These are phyloP conservation scores for Epichloe sylvatica DNA, from an alignment of 2,329 filamentous ascomycete genomes.

Conservation along the genomic window DNA sequence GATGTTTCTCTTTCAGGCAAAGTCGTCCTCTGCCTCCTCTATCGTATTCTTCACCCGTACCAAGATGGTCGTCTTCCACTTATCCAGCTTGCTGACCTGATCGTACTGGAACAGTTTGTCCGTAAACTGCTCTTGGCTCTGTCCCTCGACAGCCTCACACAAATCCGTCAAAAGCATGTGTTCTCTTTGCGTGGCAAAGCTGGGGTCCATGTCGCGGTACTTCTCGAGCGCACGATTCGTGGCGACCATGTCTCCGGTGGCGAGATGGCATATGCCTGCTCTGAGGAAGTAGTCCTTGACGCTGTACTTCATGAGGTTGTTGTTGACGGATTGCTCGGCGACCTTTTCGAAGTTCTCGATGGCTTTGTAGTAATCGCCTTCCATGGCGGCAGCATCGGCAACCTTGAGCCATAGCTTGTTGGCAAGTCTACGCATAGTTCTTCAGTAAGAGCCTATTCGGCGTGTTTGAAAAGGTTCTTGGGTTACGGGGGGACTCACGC, in stretches of 20 bases:
- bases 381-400: slow-evolving; percentile 71
- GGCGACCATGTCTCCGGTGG: slow-evolving; percentile 59
- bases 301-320: slow-evolving; percentile 84
- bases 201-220: slow-evolving; percentile 67
- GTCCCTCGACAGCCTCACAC: slow-evolving; percentile 56
- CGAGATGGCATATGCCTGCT: slow-evolving; percentile 80
- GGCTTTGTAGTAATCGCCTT: slow-evolving; percentile 71
- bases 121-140: slow-evolving; percentile 69
- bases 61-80: slow-evolving; percentile 87
- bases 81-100: slow-evolving; percentile 84
- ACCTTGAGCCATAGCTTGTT: slow-evolving; percentile 93
- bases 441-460: neutral
- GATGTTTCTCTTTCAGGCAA: slow-evolving; percentile 18
- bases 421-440: slow-evolving; percentile 44
- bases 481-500: slow-evolving; percentile 41
- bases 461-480: neutral
- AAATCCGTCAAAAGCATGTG: slow-evolving; percentile 69
- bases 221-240: slow-evolving; percentile 66
- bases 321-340: slow-evolving; percentile 62
- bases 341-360: slow-evolving; percentile 77
- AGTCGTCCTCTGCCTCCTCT: slow-evolving; percentile 39
- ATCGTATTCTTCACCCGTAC: slow-evolving; percentile 74
- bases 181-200: slow-evolving; percentile 66
- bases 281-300: slow-evolving; percentile 96
- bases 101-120: slow-evolving; percentile 84